phyloP scores from a whole-genome alignment of 345 rosid genomes.

The Cardamine chenopodiifolia region DNA sequence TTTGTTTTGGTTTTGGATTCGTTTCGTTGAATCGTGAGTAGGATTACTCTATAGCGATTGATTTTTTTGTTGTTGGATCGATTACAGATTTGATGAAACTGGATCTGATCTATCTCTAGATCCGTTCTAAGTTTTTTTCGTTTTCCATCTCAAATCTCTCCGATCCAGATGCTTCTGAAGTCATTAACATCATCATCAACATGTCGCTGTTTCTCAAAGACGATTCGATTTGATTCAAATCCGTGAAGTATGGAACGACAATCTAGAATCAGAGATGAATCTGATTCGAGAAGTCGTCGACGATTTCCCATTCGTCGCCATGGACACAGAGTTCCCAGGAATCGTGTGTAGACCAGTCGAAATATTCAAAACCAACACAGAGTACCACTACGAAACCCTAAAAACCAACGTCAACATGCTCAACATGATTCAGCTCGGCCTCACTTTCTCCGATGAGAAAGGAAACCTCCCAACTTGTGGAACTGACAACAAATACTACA shows the following conservation, averaged over 20 bases:
- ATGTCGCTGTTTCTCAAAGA: constrained; percentile 59
- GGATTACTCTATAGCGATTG: background rate
- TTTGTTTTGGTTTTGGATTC: background rate
- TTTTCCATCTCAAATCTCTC: background rate
- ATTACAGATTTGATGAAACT: constrained; percentile 27
- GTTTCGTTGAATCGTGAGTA: background rate
- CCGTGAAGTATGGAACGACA: constrained; percentile 74
- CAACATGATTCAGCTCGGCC: constrained; percentile 78
- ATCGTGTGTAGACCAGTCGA: constrained; percentile 60
- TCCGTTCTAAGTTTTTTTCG: background rate
- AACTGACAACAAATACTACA: constrained; percentile 56
- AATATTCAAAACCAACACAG: constrained; percentile 54
- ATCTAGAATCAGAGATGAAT: constrained; percentile 57
- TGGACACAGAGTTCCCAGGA: constrained; percentile 90
- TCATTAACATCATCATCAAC: background rate
- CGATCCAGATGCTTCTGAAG: constrained; percentile 1
- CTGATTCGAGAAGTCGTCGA: constrained; percentile 59
- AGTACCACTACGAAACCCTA: constrained; percentile 58
- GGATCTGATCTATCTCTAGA: constrained; percentile 27
- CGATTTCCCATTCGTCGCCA: constrained; percentile 62
- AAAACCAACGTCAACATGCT: constrained; percentile 69
- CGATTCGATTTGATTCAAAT: constrained; percentile 58
- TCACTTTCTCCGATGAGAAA: constrained; percentile 64
- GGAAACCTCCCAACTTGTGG: constrained; percentile 74
- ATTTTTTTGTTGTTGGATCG: constrained; percentile 11